These are phyloP conservation scores for Penicillium sclerotigenum DNA, from an alignment of 2,329 filamentous ascomycete species.

Conservation along the genomic window DNA sequence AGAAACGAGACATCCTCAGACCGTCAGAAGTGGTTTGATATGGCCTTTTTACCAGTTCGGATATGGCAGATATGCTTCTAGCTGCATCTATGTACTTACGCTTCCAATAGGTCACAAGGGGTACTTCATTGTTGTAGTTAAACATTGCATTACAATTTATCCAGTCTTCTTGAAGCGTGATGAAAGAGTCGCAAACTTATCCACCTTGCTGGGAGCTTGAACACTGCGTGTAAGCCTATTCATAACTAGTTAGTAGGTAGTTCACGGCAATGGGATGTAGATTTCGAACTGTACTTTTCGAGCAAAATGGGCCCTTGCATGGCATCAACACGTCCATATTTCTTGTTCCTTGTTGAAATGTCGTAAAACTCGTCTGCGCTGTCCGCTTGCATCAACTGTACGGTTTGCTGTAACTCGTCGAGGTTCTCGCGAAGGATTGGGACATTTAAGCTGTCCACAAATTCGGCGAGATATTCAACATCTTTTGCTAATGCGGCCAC, in stretches of 20 bases:
- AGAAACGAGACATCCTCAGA: neutral
- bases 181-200: constrained; percentile 69
- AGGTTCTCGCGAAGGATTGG: constrained; percentile 85
- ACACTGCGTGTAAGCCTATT: constrained; percentile 62
- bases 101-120: neutral
- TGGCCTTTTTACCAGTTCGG: neutral
- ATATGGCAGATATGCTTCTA: neutral
- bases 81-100: neutral
- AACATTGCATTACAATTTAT: constrained; percentile 28
- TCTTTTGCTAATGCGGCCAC: constrained; percentile 78
- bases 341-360: constrained; percentile 81
- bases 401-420: constrained; percentile 90
- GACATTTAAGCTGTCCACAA: constrained; percentile 82
- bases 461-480: constrained; percentile 76
- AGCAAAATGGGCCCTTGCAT: constrained; percentile 82
- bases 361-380: constrained; percentile 98
- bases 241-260: constrained; percentile 16
- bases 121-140: neutral
- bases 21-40: neutral
- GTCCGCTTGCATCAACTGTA: constrained; percentile 77
- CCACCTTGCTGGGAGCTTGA: constrained; percentile 56
- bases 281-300: constrained; percentile 69
- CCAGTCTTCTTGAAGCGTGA: constrained; percentile 65
- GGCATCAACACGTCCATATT: constrained; percentile 89
- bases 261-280: neutral